These are phyloP conservation scores for Solanum chiquidenum DNA, from an alignment of 257 asterid genomes.

Conservation along the genomic window DNA sequence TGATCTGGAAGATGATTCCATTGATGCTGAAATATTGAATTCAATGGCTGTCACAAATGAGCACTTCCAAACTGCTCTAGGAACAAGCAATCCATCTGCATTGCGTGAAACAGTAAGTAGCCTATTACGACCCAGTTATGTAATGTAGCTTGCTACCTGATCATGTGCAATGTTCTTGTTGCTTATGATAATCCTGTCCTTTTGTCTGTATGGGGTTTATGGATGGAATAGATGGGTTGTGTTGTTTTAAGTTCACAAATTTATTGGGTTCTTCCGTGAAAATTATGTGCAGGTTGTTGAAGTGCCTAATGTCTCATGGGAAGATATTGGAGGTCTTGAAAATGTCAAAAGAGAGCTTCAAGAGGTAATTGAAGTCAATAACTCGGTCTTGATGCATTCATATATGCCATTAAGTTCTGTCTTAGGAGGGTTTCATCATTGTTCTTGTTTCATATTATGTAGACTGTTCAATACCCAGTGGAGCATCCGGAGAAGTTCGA, in stretches of 20 bases:
- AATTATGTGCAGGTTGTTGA: conserved; percentile 26
- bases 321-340: conserved; percentile 38
- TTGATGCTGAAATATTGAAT: conserved; percentile 51
- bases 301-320: conserved; percentile 41
- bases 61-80: conserved; percentile 49
- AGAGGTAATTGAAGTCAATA: conserved; percentile 18
- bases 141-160: not conserved
- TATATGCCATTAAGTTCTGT: not conserved
- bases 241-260: not conserved
- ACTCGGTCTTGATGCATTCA: not conserved
- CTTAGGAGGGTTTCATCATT: not conserved
- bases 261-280: not conserved
- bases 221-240: not conserved
- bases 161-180: not conserved
- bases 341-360: conserved; percentile 46
- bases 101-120: conserved; percentile 43
- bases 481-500: conserved; percentile 63
- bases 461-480: conserved; percentile 67
- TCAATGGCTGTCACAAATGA: conserved; percentile 55
- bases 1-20: conserved; percentile 47
- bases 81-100: conserved; percentile 56
- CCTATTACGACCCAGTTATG: not conserved
- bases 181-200: not conserved
- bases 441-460: not conserved
- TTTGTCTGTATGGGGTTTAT: not conserved